Evolutionary conservation across 2,329 filamentous ascomycete species (phyloP).

Genomic region (Apiospora sp.): DNA sequence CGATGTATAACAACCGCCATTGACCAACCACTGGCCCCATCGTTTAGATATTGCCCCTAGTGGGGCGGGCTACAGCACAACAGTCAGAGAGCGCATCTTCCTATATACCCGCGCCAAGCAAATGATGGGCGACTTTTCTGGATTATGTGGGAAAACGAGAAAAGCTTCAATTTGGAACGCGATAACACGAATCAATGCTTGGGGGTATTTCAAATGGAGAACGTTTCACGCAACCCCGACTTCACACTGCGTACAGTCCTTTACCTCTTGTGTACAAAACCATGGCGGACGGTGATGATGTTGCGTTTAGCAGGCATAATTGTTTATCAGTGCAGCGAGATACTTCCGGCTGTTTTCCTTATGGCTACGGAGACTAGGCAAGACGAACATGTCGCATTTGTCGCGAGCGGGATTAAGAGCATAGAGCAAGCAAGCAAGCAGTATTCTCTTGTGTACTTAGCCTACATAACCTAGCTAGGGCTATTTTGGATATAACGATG

Average conservation of each 20-base stretch:
- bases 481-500: background rate
- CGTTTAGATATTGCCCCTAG: background rate
- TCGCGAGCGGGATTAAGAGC: background rate
- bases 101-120: conserved; percentile 23
- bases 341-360: background rate
- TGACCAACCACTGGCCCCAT: background rate
- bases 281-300: background rate
- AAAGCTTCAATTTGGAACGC: background rate
- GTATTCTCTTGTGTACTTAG: background rate
- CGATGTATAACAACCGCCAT: conserved; percentile 10
- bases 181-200: background rate
- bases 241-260: background rate
- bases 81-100: conserved; percentile 2
- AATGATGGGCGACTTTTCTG: conserved; percentile 14
- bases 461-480: background rate
- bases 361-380: background rate
- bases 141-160: conserved; percentile 4
- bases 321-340: background rate
- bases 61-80: background rate
- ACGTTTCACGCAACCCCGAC: background rate
- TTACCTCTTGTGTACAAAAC: too few species aligned
- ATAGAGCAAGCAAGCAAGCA: background rate
- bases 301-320: background rate
- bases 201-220: background rate
- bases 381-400: background rate